A percentile compares a stretch with the other conserved stretches of the same genome.
phyloP scores from a whole-genome alignment of 805 yeast genomes.

The Limtongia smithiae region DNA sequence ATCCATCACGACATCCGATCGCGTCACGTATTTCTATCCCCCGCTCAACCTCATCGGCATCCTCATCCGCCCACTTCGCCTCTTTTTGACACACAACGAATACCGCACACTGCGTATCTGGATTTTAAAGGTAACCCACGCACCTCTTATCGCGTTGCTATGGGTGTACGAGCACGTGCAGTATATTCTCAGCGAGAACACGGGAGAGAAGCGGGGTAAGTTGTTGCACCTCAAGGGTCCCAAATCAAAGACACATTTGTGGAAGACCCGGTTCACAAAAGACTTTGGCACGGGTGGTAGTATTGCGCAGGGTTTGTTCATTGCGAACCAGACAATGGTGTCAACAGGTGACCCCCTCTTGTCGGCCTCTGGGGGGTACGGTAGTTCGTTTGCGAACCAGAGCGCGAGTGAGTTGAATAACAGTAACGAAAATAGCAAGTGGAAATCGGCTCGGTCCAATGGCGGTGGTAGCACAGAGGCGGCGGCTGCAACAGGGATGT shows the following conservation, averaged over 20 bases:
- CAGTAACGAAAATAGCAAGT: background rate
- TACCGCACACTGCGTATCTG: constrained; percentile 32
- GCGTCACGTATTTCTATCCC: constrained; percentile 37
- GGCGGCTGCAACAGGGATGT: too few relatives aligned
- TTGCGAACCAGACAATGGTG: constrained; percentile 11
- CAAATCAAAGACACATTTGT: constrained; percentile 7
- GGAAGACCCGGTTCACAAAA: constrained; percentile 9
- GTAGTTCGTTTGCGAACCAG: background rate
- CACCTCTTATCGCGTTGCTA: constrained; percentile 33
- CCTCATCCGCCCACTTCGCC: constrained; percentile 33
- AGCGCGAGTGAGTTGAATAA: background rate
- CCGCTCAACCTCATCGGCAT: constrained; percentile 35
- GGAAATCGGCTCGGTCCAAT: background rate
- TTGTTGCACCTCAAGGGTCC: constrained; percentile 14
- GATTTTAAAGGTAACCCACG: constrained; percentile 34
- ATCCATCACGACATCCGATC: constrained; percentile 36
- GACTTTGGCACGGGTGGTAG: constrained; percentile 3
- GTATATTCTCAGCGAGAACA: constrained; percentile 1
- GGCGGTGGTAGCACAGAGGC: too few relatives aligned
- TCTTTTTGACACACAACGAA: constrained; percentile 29
- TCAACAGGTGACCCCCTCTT: background rate
- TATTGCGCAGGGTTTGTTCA: constrained; percentile 19
- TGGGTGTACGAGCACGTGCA: constrained; percentile 30
- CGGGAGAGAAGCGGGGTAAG: constrained; percentile 3
- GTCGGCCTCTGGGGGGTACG: constrained; percentile 12